These are phyloP conservation scores for Kluyveromyces wickerhamii DNA, from an alignment of 805 yeast species.

Conservation along the genomic window DNA sequence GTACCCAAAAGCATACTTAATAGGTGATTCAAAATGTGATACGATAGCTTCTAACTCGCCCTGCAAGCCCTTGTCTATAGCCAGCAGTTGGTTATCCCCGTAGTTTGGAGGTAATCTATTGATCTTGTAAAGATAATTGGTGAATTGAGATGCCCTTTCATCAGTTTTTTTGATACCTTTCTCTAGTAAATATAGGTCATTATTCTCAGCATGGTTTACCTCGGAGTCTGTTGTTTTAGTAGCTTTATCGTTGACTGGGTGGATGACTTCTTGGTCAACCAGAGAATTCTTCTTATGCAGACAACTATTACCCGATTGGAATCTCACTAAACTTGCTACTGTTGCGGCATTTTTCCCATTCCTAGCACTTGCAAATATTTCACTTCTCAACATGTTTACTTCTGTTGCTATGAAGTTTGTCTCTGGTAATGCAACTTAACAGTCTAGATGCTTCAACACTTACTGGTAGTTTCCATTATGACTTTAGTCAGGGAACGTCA, in stretches of 20 bases:
- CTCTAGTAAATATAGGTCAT: slow-evolving; percentile 18
- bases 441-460: too few species aligned
- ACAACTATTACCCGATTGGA: slow-evolving; percentile 2
- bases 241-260: not conserved
- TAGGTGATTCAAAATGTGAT: slow-evolving; percentile 59
- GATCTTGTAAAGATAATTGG: slow-evolving; percentile 24
- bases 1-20: slow-evolving; percentile 80
- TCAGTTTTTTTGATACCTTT: slow-evolving; percentile 21
- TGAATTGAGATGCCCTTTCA: slow-evolving; percentile 19
- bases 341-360: not conserved
- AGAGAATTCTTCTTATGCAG: not conserved
- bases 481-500: too few species aligned
- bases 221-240: not conserved
- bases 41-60: slow-evolving; percentile 41
- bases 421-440: too few species aligned
- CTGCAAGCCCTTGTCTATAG: slow-evolving; percentile 37
- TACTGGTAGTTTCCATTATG: too few species aligned
- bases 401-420: not conserved
- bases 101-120: slow-evolving; percentile 47
- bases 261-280: slow-evolving; percentile 1
- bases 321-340: not conserved
- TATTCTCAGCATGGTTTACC: not conserved
- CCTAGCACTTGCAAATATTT: not conserved
- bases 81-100: slow-evolving; percentile 51
- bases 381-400: not conserved